phyloP scores from a whole-genome alignment of 2,329 filamentous ascomycete genomes.

The Leptosphaerulina australis region DNA sequence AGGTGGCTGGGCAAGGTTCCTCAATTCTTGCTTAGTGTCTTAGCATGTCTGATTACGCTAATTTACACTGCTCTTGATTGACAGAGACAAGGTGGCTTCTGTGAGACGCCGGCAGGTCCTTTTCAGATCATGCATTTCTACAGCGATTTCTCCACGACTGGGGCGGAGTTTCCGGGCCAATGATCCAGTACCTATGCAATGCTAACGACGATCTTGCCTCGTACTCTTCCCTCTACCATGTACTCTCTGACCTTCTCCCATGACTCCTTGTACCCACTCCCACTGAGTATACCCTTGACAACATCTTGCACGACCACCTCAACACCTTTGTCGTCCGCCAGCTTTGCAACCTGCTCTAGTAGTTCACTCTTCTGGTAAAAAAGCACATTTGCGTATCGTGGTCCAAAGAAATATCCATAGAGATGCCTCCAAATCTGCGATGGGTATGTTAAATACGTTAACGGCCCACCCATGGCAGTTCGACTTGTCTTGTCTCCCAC shows the following conservation, averaged over 20 bases:
- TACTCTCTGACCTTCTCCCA: conserved; percentile 34
- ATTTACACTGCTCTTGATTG: too few species aligned
- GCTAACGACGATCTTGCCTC: conserved; percentile 41
- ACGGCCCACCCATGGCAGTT: conserved; percentile 46
- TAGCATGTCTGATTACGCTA: too few species aligned
- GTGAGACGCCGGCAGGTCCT: too few species aligned
- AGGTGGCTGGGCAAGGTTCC: too few species aligned
- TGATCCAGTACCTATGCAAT: conserved; percentile 16
- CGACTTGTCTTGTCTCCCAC: conserved; percentile 48
- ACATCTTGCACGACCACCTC: conserved; percentile 38
- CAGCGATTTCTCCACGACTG: too few species aligned
- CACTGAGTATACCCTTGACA: conserved; percentile 33
- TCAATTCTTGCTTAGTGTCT: too few species aligned
- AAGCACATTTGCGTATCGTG: conserved; percentile 39
- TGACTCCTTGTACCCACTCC: conserved; percentile 21
- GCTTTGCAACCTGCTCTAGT: conserved; percentile 29
- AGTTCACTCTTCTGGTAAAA: conserved; percentile 32
- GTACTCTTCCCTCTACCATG: conserved; percentile 38
- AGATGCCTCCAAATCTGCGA: conserved; percentile 33
- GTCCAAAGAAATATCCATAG: conserved; percentile 33
- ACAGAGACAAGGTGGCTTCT: too few species aligned
- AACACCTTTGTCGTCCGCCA: conserved; percentile 32
- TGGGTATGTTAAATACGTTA: conserved; percentile 42
- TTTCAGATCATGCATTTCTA: too few species aligned
- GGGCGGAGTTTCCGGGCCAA: too few species aligned